A percentile compares a stretch with the other conserved stretches of the same genome.
phyloP scores from a whole-genome alignment of 495 filamentous ascomycete species.

The Aspergillus panamensis region DNA sequence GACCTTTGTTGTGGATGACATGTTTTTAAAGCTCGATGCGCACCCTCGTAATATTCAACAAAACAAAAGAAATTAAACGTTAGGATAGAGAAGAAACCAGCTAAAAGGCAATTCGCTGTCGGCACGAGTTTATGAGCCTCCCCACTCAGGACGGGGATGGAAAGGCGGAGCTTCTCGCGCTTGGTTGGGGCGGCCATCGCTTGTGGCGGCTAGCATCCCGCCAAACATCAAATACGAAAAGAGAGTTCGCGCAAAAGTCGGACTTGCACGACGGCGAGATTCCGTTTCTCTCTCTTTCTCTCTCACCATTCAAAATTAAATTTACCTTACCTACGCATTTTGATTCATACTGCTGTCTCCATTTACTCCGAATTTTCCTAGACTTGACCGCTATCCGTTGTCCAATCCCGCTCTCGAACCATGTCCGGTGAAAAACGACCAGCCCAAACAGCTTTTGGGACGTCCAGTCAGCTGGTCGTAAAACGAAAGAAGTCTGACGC shows the following conservation, averaged over 20 bases:
- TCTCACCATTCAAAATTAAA: neutral
- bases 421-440: conserved; percentile 93
- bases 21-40: conserved; percentile 1
- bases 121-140: conserved; percentile 13
- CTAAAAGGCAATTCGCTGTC: neutral
- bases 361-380: neutral
- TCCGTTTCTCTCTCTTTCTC: neutral
- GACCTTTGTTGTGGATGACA: conserved; percentile 81
- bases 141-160: conserved; percentile 21
- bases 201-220: conserved; percentile 21
- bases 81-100: neutral
- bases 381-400: neutral
- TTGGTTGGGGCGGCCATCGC: conserved; percentile 16
- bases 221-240: neutral
- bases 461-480: conserved; percentile 72
- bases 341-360: neutral
- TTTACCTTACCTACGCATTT: neutral
- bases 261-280: neutral
- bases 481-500: conserved; percentile 77
- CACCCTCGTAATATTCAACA: neutral
- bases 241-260: conserved; percentile 1
- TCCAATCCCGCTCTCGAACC: conserved; percentile 14
- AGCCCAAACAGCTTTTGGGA: conserved; percentile 71
- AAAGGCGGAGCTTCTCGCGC: conserved; percentile 20
- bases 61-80: neutral